Percentiles rank a stretch among this genome's conserved stretches.
Conservation (phyloP, 2,329 filamentous ascomycete species). For the Trichophyton verrucosum region DNA sequence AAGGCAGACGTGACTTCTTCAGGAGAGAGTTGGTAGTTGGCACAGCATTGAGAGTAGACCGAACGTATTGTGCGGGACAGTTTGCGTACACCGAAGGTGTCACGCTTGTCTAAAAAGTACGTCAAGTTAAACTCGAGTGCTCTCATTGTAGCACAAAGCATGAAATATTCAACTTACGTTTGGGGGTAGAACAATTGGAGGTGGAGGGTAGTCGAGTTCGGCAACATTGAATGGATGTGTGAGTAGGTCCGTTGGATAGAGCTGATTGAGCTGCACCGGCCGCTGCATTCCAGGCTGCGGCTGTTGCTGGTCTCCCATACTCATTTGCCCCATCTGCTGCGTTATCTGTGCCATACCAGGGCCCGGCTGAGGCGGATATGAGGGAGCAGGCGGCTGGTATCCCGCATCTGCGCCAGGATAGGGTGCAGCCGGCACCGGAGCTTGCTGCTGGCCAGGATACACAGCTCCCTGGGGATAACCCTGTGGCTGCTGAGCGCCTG, state of each 20-base stretch:
- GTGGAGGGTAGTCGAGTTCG: constrained; percentile 82
- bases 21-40: constrained; percentile 84
- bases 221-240: constrained; percentile 88
- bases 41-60: constrained; percentile 87
- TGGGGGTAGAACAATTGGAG: constrained; percentile 76
- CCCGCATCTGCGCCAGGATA: constrained; percentile 24
- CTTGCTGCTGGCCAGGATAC: constrained; percentile 33
- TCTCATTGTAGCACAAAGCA: background rate
- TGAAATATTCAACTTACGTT: constrained; percentile 53
- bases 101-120: constrained; percentile 56
- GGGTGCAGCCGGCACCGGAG: constrained; percentile 21
- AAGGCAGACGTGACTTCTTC: constrained; percentile 93
- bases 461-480: constrained; percentile 31
- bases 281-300: constrained; percentile 22
- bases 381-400: constrained; percentile 56
- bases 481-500: constrained; percentile 37
- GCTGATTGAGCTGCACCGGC: constrained; percentile 58
- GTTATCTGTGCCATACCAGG: constrained; percentile 59
- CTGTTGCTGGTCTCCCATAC: constrained; percentile 48
- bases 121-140: background rate
- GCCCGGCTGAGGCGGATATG: constrained; percentile 48
- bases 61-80: constrained; percentile 84
- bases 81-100: constrained; percentile 86
- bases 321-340: constrained; percentile 71
- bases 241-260: constrained; percentile 83